Conservation (phyloP, 768 basidiomycete species). For the Lanmaoa pseudosensibilis region DNA sequence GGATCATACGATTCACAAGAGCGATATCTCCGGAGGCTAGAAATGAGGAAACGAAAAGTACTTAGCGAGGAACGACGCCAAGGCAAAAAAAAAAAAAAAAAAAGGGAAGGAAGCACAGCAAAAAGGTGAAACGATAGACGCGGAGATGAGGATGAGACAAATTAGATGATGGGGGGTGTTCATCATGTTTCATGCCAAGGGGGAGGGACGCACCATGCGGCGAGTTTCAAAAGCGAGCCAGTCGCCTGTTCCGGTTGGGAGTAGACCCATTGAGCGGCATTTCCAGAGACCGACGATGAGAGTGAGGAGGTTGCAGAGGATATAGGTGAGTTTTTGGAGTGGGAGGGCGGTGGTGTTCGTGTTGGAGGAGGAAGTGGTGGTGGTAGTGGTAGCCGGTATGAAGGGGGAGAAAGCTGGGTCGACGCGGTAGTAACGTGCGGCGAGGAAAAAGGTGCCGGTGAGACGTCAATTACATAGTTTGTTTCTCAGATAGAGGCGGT, state of each 20-base stretch:
- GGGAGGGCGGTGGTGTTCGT: conserved; percentile 61
- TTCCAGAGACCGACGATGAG: conserved; percentile 89
- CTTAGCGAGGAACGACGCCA: not conserved
- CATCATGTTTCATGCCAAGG: not conserved
- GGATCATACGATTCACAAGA: conserved; percentile 25
- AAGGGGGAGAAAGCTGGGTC: conserved; percentile 71
- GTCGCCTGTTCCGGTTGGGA: conserved; percentile 89
- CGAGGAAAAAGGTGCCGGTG: too few relatives aligned
- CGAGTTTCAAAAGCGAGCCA: conserved; percentile 93
- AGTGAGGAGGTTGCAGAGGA: conserved; percentile 74
- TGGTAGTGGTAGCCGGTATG: conserved; percentile 41
- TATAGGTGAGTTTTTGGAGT: conserved; percentile 68
- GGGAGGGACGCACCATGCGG: conserved; percentile 46
- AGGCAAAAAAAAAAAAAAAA: not conserved
- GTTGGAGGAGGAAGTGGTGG: conserved; percentile 24
- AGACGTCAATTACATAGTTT: too few relatives aligned
- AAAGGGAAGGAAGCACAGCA: not conserved
- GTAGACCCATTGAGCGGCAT: conserved; percentile 86
- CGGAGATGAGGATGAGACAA: not conserved
- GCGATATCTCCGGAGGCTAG: conserved; percentile 47
- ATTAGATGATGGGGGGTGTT: too few relatives aligned
- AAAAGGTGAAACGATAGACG: not conserved
- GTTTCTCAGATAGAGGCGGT: too few relatives aligned
- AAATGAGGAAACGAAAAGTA: not conserved
- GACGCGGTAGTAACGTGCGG: too few relatives aligned